These are phyloP conservation scores for Phytophthora fragariae DNA, from an alignment of 352 stramenopile species.

Conservation along the genomic window DNA sequence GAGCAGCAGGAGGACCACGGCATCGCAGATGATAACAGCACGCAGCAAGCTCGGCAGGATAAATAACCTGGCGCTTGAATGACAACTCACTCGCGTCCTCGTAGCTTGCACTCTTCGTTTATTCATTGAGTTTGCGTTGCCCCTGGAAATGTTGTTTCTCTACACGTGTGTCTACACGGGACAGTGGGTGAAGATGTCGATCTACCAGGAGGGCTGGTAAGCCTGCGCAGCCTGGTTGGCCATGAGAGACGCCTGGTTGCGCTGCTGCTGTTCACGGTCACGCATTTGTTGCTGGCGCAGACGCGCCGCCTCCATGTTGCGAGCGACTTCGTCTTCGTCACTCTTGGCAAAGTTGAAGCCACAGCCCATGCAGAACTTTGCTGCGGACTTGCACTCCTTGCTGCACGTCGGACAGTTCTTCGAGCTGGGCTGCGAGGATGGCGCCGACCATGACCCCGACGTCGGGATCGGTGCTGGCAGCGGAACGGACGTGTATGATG, in stretches of 20 bases:
- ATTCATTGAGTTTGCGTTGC: slow-evolving; percentile 16
- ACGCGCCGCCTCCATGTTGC: slow-evolving; percentile 72
- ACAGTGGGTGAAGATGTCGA: slow-evolving; percentile 10
- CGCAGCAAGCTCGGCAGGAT: background rate
- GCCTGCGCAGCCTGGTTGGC: slow-evolving; percentile 64
- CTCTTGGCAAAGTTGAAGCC: slow-evolving; percentile 82
- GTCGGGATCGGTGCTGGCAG: slow-evolving; percentile 69
- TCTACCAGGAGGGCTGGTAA: slow-evolving; percentile 49
- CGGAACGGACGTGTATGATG: slow-evolving; percentile 51
- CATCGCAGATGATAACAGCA: background rate
- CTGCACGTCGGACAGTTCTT: slow-evolving; percentile 75
- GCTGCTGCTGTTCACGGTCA: slow-evolving; percentile 71
- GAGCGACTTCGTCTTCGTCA: slow-evolving; percentile 81
- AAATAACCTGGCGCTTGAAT: background rate
- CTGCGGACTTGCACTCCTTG: slow-evolving; percentile 75
- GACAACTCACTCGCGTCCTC: background rate
- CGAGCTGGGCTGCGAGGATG: slow-evolving; percentile 44
- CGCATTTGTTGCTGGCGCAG: slow-evolving; percentile 53
- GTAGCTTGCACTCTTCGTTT: slow-evolving; percentile 11
- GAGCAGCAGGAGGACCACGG: slow-evolving; percentile 17
- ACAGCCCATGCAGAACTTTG: slow-evolving; percentile 86
- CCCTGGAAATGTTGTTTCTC: slow-evolving; percentile 24
- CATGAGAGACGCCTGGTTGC: slow-evolving; percentile 72
- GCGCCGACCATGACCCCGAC: slow-evolving; percentile 43
- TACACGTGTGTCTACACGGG: slow-evolving; percentile 24